These are phyloP conservation scores for Aspergillus sp. DNA, from an alignment of 2,329 filamentous ascomycete species.

Conservation along the genomic window DNA sequence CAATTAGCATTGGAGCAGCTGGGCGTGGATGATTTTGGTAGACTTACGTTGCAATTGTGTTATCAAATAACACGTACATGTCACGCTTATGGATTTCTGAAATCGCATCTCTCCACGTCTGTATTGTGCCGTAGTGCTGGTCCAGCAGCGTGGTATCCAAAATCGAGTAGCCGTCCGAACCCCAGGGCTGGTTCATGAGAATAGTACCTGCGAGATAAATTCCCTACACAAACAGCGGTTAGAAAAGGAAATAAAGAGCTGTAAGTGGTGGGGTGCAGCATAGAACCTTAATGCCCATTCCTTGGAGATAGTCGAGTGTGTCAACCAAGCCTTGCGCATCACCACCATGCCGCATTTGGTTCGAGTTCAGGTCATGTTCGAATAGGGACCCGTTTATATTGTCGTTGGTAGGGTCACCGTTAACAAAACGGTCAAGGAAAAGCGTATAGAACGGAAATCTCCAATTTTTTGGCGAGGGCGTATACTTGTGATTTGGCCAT, in stretches of 20 bases:
- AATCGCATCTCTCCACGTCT: slow-evolving; percentile 58
- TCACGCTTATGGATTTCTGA: slow-evolving; percentile 60
- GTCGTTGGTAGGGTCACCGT: slow-evolving; percentile 65
- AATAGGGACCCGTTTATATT: slow-evolving; percentile 61
- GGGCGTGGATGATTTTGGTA: background rate
- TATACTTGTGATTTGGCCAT: slow-evolving; percentile 55
- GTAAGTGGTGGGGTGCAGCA: background rate
- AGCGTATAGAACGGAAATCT: slow-evolving; percentile 66
- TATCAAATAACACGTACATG: slow-evolving; percentile 68
- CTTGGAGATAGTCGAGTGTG: slow-evolving; percentile 63
- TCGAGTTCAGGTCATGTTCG: slow-evolving; percentile 61
- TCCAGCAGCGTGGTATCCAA: slow-evolving; percentile 65
- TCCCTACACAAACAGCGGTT: slow-evolving; percentile 39
- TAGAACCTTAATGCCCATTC: slow-evolving; percentile 61
- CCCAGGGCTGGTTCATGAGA: slow-evolving; percentile 66
- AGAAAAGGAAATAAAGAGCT: background rate
- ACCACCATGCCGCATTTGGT: slow-evolving; percentile 64
- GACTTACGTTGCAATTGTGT: slow-evolving; percentile 62
- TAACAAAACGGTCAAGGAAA: slow-evolving; percentile 64
- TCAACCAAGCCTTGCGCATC: slow-evolving; percentile 59
- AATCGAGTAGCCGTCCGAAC: slow-evolving; percentile 59
- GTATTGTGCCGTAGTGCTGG: slow-evolving; percentile 60
- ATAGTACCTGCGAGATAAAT: slow-evolving; percentile 65
- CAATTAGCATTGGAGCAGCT: background rate
- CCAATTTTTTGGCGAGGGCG: slow-evolving; percentile 61